A percentile compares a stretch with the other conserved stretches of the same genome.
Conservation (phyloP, 441 rosid genomes). For the Melastoma candidum region DNA sequence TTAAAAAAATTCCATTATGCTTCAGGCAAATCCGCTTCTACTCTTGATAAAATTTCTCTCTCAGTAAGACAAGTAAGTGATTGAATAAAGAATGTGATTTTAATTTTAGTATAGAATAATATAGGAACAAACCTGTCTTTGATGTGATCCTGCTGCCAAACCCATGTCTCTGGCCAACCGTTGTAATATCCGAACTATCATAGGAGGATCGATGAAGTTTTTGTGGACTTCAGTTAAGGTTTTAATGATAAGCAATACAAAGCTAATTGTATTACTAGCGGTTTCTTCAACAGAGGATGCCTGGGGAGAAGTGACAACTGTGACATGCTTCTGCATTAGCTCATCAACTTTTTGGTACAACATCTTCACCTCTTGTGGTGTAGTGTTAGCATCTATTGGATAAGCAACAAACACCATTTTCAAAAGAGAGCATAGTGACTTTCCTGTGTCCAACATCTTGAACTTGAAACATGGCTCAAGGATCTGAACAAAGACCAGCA, state of each 20-base stretch:
- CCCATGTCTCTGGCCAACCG: slow-evolving; percentile 88
- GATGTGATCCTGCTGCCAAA: slow-evolving; percentile 60
- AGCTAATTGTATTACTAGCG: slow-evolving; percentile 65
- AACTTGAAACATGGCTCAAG: slow-evolving; percentile 92
- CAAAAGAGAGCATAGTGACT: slow-evolving; percentile 84
- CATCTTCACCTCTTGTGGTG: slow-evolving; percentile 63
- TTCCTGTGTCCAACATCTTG: slow-evolving; percentile 92
- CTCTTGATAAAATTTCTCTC: no score
- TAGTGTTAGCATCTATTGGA: slow-evolving; percentile 61
- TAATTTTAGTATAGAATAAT: neutral
- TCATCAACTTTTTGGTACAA: slow-evolving; percentile 83
- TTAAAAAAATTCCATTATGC: no score
- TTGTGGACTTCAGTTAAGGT: slow-evolving; percentile 84
- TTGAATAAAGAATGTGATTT: no score
- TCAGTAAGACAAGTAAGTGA: no score
- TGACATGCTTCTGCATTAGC: slow-evolving; percentile 77
- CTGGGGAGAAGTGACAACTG: slow-evolving; percentile 48
- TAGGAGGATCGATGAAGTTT: slow-evolving; percentile 55
- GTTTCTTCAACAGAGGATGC: slow-evolving; percentile 56
- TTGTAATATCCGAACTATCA: slow-evolving; percentile 78
- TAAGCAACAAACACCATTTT: slow-evolving; percentile 89
- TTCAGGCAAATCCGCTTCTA: no score
- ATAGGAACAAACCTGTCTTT: slow-evolving; percentile 64
- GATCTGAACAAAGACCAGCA: slow-evolving; percentile 44
- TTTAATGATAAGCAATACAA: slow-evolving; percentile 76